Base-by-base conservation (phyloP, 2,329 filamentous ascomycete genomes). In the Achaetomium macrosporum region DNA sequence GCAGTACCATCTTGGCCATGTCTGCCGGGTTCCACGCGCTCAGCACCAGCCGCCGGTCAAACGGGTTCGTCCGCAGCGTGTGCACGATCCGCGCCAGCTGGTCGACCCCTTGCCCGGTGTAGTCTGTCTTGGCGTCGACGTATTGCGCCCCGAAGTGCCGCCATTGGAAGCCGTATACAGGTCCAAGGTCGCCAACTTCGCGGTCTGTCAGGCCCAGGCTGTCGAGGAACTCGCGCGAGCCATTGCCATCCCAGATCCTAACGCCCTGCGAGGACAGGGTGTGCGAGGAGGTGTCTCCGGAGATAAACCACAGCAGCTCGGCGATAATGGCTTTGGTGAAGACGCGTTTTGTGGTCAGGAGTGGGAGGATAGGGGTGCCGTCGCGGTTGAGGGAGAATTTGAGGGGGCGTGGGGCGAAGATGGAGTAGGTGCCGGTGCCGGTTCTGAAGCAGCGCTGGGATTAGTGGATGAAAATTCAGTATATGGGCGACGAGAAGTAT, bases 91-190 rank as follows among this genome's bases (percentile, higher is more conserved):
- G 87, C 15, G 88, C 87, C 36, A 99, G 77, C 74, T 99, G 93
- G 67, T 99, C 93, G 15, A 96, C 89, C 16, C 93, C 93, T 67
- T 95, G 78, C 0, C 88, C 90, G 0, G 82, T 78, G 71, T 99
- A 99, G 67, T 97, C 90, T 0, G 87, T 79, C 59, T 83, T 76
- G 13, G 85, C 79, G 65, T 92, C 87, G 16, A 84, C 75, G 68
- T 99, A 99, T 57, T 90, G 83, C 5, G 93, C 93, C 47, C 93
- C 93, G 65, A 99, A 99, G 71, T 97, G 92, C 3, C 93, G 87
- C 93, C 93, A 99, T 72, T 99, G 93, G 73, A 99, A 99, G 1
- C 93, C 93, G 68, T 99, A 99, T 0, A 97, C 91, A 30, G 93
- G 93, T 0, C 93, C 93, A 0, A 99, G 77, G 65, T 99, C 93